Evolutionary conservation across 1,139 yeast species (phyloP).

Genomic region (Geotrichum bryndzae): DNA sequence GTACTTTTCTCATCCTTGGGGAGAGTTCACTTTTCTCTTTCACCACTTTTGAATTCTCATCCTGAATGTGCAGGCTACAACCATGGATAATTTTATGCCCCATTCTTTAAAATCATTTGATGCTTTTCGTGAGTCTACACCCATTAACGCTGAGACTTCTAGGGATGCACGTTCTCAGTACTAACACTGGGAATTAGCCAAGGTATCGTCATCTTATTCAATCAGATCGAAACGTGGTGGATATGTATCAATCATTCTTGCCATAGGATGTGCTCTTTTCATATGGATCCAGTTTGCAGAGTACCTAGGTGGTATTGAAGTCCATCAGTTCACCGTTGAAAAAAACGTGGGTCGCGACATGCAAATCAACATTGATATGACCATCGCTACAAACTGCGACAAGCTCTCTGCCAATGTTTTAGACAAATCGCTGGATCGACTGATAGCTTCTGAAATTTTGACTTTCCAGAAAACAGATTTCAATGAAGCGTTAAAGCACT

Average conservation of each 20-base stretch:
- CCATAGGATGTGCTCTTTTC: constrained; percentile 55
- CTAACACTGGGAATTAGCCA: constrained; percentile 49
- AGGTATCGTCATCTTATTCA: constrained; percentile 70
- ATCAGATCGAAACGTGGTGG: constrained; percentile 76
- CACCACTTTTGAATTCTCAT: background rate
- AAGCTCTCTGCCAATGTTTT: constrained; percentile 66
- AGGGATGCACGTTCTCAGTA: background rate
- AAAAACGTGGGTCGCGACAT: constrained; percentile 52
- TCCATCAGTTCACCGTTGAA: constrained; percentile 68
- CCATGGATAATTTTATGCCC: constrained; percentile 27
- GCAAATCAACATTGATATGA: constrained; percentile 68
- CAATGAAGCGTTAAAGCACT: constrained; percentile 8
- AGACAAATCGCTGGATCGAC: constrained; percentile 72
- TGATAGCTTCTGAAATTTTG: constrained; percentile 69
- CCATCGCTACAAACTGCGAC: constrained; percentile 81
- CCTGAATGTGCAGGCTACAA: background rate
- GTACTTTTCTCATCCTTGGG: background rate
- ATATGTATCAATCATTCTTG: constrained; percentile 59
- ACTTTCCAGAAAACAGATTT: constrained; percentile 34
- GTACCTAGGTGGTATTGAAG: constrained; percentile 74
- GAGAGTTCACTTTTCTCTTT: background rate
- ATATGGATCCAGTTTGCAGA: constrained; percentile 87
- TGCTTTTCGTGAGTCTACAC: constrained; percentile 59
- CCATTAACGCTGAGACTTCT: background rate
- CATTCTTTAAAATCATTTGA: constrained; percentile 52